Evolutionary conservation across 2,329 filamentous ascomycete genomes (phyloP), one percentile per base, ranked within the genome.

Genomic region (Aschersonia sp.): DNA sequence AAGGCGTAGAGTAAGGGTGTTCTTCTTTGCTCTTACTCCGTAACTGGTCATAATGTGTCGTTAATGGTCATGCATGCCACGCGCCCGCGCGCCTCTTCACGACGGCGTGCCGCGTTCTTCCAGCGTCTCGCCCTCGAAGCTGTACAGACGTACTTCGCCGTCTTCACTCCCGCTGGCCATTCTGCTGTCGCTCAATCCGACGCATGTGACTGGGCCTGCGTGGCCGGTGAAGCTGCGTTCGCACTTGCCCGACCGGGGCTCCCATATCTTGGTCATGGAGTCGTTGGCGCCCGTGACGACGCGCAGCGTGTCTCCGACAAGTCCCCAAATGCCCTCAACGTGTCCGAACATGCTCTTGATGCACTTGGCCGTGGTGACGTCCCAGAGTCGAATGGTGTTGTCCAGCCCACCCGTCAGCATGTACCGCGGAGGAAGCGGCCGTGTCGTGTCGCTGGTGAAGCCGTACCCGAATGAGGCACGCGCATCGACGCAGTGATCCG

Each of bases 291-390:
- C 91, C 20, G 84, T 88, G 10, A 97, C 88, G 12, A 95, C 80
- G 9, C 92, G 80, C 28, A 97, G 70, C 1, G 85, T 89, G 65
- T 97, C 91, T 3, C 86, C 91, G 0, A 85, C 87, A 3, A 98
- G 73, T 5, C 86, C 85, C 92, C 92, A 98, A 28, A 98, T 84
- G 32, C 92, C 92, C 64, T 98, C 92, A 29, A 98, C 78, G 59
- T 98, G 92, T 0, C 92, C 92, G 61, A 97, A 98, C 71, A 96
- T 94, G 32, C 88, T 94, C 52, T 88, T 85, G 35, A 96, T 74
- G 58, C 87, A 95, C 53, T 80, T 79, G 40, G 87, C 88, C 0
- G 84, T 84, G 4, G 77, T 77, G 1, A 89, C 85, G 61, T 96
- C 88, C 91, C 92, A 98, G 28, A 97, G 75, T 9, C 91, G 83